Evolutionary conservation across 352 stramenopile genomes (phyloP).

Genomic region (Phytopythium mirpurense): DNA sequence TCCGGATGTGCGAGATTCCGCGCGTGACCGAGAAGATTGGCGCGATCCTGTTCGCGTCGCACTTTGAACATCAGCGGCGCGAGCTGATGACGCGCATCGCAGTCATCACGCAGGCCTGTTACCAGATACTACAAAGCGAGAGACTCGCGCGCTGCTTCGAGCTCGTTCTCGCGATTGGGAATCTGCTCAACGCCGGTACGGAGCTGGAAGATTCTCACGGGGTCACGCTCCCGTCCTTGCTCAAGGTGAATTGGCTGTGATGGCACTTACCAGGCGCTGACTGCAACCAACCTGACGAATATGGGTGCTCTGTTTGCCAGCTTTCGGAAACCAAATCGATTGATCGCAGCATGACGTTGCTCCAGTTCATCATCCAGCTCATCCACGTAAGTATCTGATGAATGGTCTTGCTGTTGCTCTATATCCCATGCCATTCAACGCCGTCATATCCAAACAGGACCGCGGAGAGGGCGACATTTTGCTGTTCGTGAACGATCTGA

Average conservation of each 20-base stretch:
- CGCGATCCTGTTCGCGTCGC: conserved; percentile 56
- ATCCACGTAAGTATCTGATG: conserved; percentile 48
- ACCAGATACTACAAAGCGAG: conserved; percentile 63
- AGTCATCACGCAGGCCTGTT: conserved; percentile 52
- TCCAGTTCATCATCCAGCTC: conserved; percentile 77
- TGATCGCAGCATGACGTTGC: conserved; percentile 60
- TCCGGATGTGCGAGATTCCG: conserved; percentile 66
- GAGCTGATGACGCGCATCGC: conserved; percentile 41
- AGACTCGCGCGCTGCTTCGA: conserved; percentile 72
- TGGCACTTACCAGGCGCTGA: not conserved
- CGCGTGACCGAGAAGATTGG: conserved; percentile 75
- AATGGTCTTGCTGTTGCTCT: no score
- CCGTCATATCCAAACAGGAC: no score
- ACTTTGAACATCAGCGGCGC: conserved; percentile 57
- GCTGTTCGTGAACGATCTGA: conserved; percentile 60
- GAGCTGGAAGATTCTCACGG: conserved; percentile 62
- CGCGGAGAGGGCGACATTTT: conserved; percentile 67
- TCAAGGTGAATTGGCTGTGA: conserved; percentile 40
- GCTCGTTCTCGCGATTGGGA: conserved; percentile 67
- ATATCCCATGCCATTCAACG: no score
- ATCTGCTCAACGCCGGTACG: conserved; percentile 66
- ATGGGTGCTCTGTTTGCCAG: conserved; percentile 16
- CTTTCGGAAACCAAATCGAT: conserved; percentile 82
- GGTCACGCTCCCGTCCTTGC: conserved; percentile 63
- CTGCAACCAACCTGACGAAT: no score